A percentile compares a stretch with the other conserved stretches of the same genome.
Evolutionary conservation across 2,329 filamentous ascomycete genomes (phyloP).

Genomic region (Aquanectria penicillioides): DNA sequence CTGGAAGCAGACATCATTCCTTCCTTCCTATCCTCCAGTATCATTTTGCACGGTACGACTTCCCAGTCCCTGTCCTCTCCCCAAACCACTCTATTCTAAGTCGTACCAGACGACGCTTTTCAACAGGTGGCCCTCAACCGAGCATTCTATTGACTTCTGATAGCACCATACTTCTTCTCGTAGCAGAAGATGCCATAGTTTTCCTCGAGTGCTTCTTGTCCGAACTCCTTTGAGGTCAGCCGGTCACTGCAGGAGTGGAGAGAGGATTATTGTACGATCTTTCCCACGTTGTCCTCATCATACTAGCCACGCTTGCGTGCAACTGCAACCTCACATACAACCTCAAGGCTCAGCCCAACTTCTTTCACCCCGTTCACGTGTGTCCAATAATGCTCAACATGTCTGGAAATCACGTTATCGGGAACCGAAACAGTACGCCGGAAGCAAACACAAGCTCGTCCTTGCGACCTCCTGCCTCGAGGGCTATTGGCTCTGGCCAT

Average conservation of each 20-base stretch:
- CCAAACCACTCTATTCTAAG: conserved; percentile 27
- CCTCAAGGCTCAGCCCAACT: conserved; percentile 16
- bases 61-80: conserved; percentile 15
- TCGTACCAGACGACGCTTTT: conserved; percentile 25
- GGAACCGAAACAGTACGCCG: conserved; percentile 96
- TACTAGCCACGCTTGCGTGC: conserved; percentile 32
- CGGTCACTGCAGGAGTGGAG: conserved; percentile 79
- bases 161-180: conserved; percentile 37
- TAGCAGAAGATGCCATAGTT: conserved; percentile 47
- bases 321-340: conserved; percentile 17
- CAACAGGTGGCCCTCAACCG: conserved; percentile 18
- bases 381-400: conserved; percentile 63
- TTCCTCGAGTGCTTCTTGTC: conserved; percentile 43
- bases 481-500: conserved; percentile 80
- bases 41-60: conserved; percentile 43
- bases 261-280: conserved; percentile 43
- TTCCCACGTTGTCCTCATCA: conserved; percentile 24
- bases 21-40: conserved; percentile 44
- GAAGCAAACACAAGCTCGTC: conserved; percentile 85
- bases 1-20: conserved; percentile 51
- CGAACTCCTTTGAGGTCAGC: conserved; percentile 82
- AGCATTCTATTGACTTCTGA: conserved; percentile 31
- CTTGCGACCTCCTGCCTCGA: conserved; percentile 83
- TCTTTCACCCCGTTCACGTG: conserved; percentile 17
- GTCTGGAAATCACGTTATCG: conserved; percentile 75